Conservation (phyloP, 768 basidiomycete species). For the Rhodotorula kratochvilovae region DNA sequence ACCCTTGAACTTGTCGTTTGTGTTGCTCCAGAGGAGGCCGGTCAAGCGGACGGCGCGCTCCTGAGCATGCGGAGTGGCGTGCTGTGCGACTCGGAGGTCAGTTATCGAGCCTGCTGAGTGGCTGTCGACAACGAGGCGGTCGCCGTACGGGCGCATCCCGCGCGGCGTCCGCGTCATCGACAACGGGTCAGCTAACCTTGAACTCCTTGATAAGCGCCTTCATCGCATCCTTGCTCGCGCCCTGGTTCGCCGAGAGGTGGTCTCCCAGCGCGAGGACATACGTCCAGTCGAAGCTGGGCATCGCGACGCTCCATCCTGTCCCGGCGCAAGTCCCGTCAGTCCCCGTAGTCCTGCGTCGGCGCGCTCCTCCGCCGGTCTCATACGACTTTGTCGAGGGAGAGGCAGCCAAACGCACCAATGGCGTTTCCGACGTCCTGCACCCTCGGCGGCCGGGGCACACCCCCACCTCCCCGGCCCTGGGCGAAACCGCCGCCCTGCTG, state of each 20-base stretch:
- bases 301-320: conserved; percentile 28
- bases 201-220: conserved; percentile 39
- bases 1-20: conserved; percentile 34
- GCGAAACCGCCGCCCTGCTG: no score
- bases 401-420: conserved; percentile 11
- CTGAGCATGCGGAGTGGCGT: conserved; percentile 20
- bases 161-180: no score
- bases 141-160: no score
- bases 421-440: conserved; percentile 24
- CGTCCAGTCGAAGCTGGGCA: conserved; percentile 28
- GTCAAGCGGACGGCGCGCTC: conserved; percentile 15
- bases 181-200: conserved; percentile 13
- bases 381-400: background rate
- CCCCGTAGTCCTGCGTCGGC: no score
- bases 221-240: conserved; percentile 21
- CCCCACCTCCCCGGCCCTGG: no score
- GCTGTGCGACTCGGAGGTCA: background rate
- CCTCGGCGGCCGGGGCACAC: conserved; percentile 12
- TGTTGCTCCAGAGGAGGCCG: conserved; percentile 30
- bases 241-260: conserved; percentile 7
- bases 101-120: no score
- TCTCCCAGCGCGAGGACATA: conserved; percentile 28
- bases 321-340: no score
- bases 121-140: conserved; percentile 1
- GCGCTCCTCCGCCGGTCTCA: no score